These are phyloP conservation scores for Sporothrix pallida DNA, from an alignment of 2,329 filamentous ascomycete genomes.

Conservation along the genomic window DNA sequence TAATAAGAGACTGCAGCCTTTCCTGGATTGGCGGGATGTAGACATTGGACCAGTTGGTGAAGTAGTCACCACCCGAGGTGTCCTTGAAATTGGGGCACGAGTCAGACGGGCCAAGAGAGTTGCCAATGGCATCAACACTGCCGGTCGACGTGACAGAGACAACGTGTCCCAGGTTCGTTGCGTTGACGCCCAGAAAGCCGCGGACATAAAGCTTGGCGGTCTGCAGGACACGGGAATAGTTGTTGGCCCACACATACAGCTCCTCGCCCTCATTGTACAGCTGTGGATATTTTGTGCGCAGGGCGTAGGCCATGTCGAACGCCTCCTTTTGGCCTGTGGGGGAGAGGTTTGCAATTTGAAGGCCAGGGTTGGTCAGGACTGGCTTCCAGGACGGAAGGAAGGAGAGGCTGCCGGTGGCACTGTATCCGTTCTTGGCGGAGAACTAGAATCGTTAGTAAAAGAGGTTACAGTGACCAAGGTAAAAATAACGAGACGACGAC, in stretches of 20 bases:
- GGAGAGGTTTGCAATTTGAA: constrained; percentile 64
- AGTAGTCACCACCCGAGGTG: constrained; percentile 56
- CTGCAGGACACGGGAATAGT: constrained; percentile 67
- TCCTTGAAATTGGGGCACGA: constrained; percentile 65
- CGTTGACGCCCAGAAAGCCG: constrained; percentile 64
- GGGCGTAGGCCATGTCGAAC: constrained; percentile 59
- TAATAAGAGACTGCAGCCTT: constrained; percentile 60
- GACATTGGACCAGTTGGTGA: constrained; percentile 32
- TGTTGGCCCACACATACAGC: constrained; percentile 69
- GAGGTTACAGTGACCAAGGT: background rate
- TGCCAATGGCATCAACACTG: constrained; percentile 59
- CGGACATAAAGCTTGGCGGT: constrained; percentile 66
- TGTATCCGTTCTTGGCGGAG: constrained; percentile 56
- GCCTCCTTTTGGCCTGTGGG: constrained; percentile 68
- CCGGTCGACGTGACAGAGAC: constrained; percentile 63
- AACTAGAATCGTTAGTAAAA: constrained; percentile 49
- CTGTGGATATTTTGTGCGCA: constrained; percentile 56
- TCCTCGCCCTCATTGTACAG: constrained; percentile 56
- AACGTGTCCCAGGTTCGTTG: constrained; percentile 59
- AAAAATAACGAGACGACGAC: background rate
- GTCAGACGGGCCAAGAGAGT: constrained; percentile 68
- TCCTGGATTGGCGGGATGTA: constrained; percentile 54
- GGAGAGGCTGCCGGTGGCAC: constrained; percentile 56
- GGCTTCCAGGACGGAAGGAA: constrained; percentile 66
- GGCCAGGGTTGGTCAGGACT: constrained; percentile 58